Evolutionary conservation across 2,329 filamentous ascomycete genomes (phyloP).

Genomic region (Neofusicoccum sp.): DNA sequence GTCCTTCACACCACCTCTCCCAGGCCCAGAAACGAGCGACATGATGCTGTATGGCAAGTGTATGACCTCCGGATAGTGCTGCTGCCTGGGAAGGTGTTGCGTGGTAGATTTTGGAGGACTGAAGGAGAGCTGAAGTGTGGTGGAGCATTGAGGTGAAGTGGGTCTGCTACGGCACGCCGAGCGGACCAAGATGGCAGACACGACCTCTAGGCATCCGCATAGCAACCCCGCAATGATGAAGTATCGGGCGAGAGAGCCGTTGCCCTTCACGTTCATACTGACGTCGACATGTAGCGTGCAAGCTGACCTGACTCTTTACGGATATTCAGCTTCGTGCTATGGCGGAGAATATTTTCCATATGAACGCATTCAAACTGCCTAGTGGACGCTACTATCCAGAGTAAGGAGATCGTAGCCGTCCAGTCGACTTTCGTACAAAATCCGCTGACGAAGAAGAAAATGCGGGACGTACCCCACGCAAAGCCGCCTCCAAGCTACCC

Average conservation of each 20-base stretch:
- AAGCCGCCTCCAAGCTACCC: not conserved
- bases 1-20: constrained; percentile 50
- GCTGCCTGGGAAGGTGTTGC: not conserved
- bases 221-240: not conserved
- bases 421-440: constrained; percentile 2
- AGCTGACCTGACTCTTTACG: not conserved
- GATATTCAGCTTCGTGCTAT: not conserved
- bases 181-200: not conserved
- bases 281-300: no score
- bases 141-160: not conserved
- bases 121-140: not conserved
- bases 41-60: constrained; percentile 39
- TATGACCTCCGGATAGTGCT: not conserved
- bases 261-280: no score
- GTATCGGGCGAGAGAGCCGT: no score
- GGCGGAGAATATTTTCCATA: not conserved
- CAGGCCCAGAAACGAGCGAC: constrained; percentile 64
- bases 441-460: not conserved
- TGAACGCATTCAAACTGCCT: not conserved
- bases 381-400: not conserved
- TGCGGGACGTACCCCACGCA: not conserved
- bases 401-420: not conserved
- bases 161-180: constrained; percentile 3
- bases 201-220: not conserved
- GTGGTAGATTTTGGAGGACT: not conserved